These are phyloP conservation scores for Rhodotorula sp. DNA, from an alignment of 1,284 basidiomycete species.

Conservation along the genomic window DNA sequence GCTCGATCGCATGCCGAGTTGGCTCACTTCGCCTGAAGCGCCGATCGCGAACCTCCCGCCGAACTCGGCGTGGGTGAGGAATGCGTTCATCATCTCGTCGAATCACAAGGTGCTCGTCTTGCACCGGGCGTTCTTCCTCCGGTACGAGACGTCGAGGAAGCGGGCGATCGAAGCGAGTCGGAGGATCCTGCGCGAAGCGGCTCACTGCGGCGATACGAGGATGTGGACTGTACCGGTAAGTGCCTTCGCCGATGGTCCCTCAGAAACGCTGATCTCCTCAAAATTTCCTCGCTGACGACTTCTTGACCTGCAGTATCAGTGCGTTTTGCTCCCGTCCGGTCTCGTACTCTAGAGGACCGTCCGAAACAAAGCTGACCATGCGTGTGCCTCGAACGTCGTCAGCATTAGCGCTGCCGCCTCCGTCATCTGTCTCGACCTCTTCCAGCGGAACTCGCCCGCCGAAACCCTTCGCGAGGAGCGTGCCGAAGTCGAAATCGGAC, in stretches of 20 bases:
- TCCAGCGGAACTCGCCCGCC: conserved; percentile 14
- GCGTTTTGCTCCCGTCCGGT: neutral
- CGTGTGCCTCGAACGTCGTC: neutral
- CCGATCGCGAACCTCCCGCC: conserved; percentile 2
- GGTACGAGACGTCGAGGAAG: conserved; percentile 14
- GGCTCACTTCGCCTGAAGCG: conserved; percentile 3
- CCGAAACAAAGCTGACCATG: neutral
- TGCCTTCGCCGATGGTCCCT: neutral
- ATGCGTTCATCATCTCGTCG: conserved; percentile 12
- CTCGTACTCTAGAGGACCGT: neutral
- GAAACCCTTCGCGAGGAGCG: conserved; percentile 11
- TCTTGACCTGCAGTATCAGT: conserved; percentile 7
- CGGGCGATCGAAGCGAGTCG: conserved; percentile 17
- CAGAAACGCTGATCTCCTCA: too few relatives aligned
- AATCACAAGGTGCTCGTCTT: conserved; percentile 30
- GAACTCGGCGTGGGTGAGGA: conserved; percentile 11
- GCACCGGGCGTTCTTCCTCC: conserved; percentile 35
- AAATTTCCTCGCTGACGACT: too few relatives aligned
- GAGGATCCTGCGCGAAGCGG: conserved; percentile 11
- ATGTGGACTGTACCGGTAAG: conserved; percentile 28
- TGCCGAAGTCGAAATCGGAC: conserved; percentile 7
- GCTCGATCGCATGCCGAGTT: conserved; percentile 20
- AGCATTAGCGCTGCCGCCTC: conserved; percentile 18
- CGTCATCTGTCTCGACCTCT: conserved; percentile 27
- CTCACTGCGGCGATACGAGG: conserved; percentile 7